phyloP scores from a whole-genome alignment of 2,329 filamentous ascomycete species.

The Anthostomella pinea region DNA sequence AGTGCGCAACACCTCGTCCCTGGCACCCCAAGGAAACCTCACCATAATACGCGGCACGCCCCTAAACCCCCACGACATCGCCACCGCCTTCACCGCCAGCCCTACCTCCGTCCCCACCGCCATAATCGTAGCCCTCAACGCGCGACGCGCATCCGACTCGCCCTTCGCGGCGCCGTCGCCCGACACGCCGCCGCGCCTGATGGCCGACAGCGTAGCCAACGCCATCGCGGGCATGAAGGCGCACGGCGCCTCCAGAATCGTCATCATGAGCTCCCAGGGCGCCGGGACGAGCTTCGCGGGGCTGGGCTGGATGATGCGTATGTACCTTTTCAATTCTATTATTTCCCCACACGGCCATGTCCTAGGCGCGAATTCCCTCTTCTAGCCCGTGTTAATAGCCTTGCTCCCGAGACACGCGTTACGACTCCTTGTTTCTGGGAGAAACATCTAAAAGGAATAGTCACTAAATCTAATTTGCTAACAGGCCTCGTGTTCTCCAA shows the following conservation, averaged over 20 bases:
- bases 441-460: no score
- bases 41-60: slow-evolving; percentile 39
- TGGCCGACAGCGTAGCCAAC: slow-evolving; percentile 42
- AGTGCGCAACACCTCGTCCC: slow-evolving; percentile 36
- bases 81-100: slow-evolving; percentile 13
- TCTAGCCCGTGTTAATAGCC: slow-evolving; percentile 46
- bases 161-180: slow-evolving; percentile 42
- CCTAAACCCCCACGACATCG: slow-evolving; percentile 31
- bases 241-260: slow-evolving; percentile 38
- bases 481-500: no score
- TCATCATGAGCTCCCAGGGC: slow-evolving; percentile 51
- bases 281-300: slow-evolving; percentile 42
- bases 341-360: no score
- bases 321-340: no score
- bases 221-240: slow-evolving; percentile 37
- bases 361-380: slow-evolving; percentile 39
- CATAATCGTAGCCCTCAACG: slow-evolving; percentile 48
- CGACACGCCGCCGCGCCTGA: slow-evolving; percentile 42
- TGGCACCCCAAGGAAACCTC: slow-evolving; percentile 31
- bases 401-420: no score
- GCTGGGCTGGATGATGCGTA: no score
- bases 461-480: no score
- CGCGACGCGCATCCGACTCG: slow-evolving; percentile 42
- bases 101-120: no score
- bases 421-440: no score